Conservation (phyloP, 2,329 filamentous ascomycete genomes). For the Colletotrichum sp. region DNA sequence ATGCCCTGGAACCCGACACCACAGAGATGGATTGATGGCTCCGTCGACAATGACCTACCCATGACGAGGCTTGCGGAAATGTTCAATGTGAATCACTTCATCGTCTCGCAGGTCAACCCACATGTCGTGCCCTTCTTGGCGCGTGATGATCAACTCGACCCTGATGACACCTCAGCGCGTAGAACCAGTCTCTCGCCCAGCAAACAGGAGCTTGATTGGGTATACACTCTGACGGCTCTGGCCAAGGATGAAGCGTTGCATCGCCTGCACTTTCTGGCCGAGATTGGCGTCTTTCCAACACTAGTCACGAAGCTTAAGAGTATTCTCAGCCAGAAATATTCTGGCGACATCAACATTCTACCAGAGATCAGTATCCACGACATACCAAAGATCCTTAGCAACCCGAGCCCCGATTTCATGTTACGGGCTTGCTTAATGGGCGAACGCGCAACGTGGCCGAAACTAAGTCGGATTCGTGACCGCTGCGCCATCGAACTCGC, state of each 20-base stretch:
- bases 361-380: constrained; percentile 79
- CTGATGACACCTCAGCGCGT: constrained; percentile 31
- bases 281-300: constrained; percentile 82
- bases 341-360: constrained; percentile 93
- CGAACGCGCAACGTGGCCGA: constrained; percentile 90
- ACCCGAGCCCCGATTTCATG: constrained; percentile 90
- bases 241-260: constrained; percentile 83
- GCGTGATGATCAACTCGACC: constrained; percentile 69
- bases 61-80: constrained; percentile 90
- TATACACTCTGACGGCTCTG: constrained; percentile 71
- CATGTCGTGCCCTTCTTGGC: constrained; percentile 88
- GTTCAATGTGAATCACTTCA: constrained; percentile 99
- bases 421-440: constrained; percentile 76
- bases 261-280: constrained; percentile 79
- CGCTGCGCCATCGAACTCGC: constrained; percentile 89
- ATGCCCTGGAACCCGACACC: constrained; percentile 86
- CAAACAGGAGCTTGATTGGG: constrained; percentile 58
- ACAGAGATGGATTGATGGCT: constrained; percentile 91
- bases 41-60: constrained; percentile 91
- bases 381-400: constrained; percentile 78
- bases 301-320: constrained; percentile 79
- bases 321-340: constrained; percentile 88
- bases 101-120: constrained; percentile 95
- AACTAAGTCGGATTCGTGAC: constrained; percentile 83
- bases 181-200: constrained; percentile 24